Conservation (phyloP, 108 stramenopile genomes). For the Fragilariopsis cylindrus region DNA sequence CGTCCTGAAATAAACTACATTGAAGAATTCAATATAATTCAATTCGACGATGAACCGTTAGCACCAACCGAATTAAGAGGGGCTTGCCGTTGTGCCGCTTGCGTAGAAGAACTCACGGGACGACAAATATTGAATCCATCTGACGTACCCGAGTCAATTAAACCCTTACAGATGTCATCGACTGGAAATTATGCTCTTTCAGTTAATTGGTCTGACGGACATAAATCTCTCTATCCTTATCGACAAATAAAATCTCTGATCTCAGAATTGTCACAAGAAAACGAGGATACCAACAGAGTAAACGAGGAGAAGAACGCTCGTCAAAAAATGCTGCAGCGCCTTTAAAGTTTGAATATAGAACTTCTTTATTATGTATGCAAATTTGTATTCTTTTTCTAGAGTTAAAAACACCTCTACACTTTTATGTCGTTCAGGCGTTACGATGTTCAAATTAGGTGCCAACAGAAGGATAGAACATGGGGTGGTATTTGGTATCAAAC, state of each 20-base stretch:
- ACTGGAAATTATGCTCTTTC: conserved; percentile 90
- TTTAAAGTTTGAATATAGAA: too few species aligned
- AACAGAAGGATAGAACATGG: too few species aligned
- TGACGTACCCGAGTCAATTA: conserved; percentile 59
- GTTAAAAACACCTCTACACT: too few species aligned
- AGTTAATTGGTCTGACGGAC: conserved; percentile 91
- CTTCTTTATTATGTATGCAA: too few species aligned
- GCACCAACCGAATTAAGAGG: conserved; percentile 66
- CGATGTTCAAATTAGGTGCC: too few species aligned
- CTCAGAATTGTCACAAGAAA: conserved; percentile 10
- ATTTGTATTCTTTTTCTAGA: too few species aligned
- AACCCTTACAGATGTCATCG: conserved; percentile 61
- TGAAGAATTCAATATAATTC: conserved; percentile 45
- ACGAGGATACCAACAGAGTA: background rate
- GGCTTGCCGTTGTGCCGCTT: conserved; percentile 85
- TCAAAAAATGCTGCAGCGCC: too few species aligned
- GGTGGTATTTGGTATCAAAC: too few species aligned
- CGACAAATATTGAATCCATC: conserved; percentile 70
- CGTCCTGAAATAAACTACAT: conserved; percentile 53
- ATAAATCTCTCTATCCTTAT: conserved; percentile 85
- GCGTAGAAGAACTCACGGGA: conserved; percentile 92
- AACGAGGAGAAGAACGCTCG: background rate
- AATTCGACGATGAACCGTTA: conserved; percentile 43
- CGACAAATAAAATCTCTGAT: conserved; percentile 54
- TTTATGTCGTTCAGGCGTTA: too few species aligned